A percentile compares a stretch with the other conserved stretches of the same genome.
Evolutionary conservation across 1,139 yeast genomes (phyloP).

Genomic region (Kluyveromyces sp.): DNA sequence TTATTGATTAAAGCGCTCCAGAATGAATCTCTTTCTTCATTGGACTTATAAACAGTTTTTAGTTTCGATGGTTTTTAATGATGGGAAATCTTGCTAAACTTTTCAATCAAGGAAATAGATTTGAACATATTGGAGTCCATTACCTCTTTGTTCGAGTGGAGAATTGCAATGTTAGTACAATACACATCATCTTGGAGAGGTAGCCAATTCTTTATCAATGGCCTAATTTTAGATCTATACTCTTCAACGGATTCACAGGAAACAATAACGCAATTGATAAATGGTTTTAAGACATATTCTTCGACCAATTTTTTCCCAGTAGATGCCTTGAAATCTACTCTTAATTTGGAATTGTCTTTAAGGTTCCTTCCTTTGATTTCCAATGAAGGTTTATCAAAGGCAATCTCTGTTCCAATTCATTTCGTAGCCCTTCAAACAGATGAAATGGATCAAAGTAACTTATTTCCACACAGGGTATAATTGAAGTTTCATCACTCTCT

Average conservation of each 20-base stretch:
- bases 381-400: conserved; percentile 76
- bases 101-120: conserved; percentile 25
- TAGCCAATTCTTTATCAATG: conserved; percentile 77
- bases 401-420: conserved; percentile 45
- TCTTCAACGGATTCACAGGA: conserved; percentile 60
- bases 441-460: conserved; percentile 87
- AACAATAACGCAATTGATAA: conserved; percentile 62
- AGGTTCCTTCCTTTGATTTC: conserved; percentile 47
- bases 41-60: conserved; percentile 28
- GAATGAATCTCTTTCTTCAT: conserved; percentile 23
- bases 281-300: conserved; percentile 35
- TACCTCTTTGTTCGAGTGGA: conserved; percentile 26
- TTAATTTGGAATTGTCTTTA: conserved; percentile 60
- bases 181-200: conserved; percentile 33
- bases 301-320: conserved; percentile 15
- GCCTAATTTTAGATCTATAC: conserved; percentile 73
- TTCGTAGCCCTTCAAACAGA: conserved; percentile 47
- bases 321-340: conserved; percentile 56
- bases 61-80: conserved; percentile 21
- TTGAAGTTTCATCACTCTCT: background rate
- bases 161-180: conserved; percentile 20
- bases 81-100: conserved; percentile 28
- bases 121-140: conserved; percentile 27
- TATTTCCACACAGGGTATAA: conserved; percentile 32
- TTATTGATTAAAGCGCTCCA: conserved; percentile 22